These are phyloP conservation scores for Geranium rotundifolium DNA, from an alignment of 345 rosid species.

Conservation along the genomic window DNA sequence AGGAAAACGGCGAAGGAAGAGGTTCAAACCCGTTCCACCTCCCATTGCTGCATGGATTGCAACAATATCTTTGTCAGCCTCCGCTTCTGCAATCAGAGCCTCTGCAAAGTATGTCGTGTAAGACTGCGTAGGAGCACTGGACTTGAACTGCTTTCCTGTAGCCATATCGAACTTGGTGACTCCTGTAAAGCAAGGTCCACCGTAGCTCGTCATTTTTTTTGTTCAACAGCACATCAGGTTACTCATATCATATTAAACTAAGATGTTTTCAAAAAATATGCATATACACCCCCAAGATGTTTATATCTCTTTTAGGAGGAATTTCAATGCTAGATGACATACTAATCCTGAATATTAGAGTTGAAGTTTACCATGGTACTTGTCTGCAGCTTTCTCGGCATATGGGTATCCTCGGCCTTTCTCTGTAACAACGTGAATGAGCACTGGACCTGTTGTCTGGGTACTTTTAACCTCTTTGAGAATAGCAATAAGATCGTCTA, in stretches of 20 bases:
- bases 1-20: slow-evolving; percentile 81
- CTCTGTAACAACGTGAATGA: slow-evolving; percentile 94
- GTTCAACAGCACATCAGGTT: neutral
- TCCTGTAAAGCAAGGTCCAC: slow-evolving; percentile 33
- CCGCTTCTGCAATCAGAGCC: slow-evolving; percentile 90
- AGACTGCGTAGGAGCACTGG: slow-evolving; percentile 48
- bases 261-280: neutral
- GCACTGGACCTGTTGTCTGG: slow-evolving; percentile 80
- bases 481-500: slow-evolving; percentile 74
- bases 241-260: neutral
- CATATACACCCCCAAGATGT: too few species aligned
- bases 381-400: slow-evolving; percentile 93
- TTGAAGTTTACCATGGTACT: slow-evolving; percentile 60
- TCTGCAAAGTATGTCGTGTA: slow-evolving; percentile 90
- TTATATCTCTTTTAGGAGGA: too few species aligned
- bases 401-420: slow-evolving; percentile 98
- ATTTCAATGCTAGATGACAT: too few species aligned
- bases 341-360: neutral
- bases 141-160: slow-evolving; percentile 90
- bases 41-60: slow-evolving; percentile 99
- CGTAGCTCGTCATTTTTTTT: neutral
- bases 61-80: slow-evolving; percentile 67
- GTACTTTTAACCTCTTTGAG: slow-evolving; percentile 91
- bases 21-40: slow-evolving; percentile 91
- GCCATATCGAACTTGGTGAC: slow-evolving; percentile 89